A percentile compares a stretch with the other conserved stretches of the same genome.
These are phyloP conservation scores for Gnaphalium uliginosum DNA, from an alignment of 129 eudicot genomes.

Conservation along the genomic window DNA sequence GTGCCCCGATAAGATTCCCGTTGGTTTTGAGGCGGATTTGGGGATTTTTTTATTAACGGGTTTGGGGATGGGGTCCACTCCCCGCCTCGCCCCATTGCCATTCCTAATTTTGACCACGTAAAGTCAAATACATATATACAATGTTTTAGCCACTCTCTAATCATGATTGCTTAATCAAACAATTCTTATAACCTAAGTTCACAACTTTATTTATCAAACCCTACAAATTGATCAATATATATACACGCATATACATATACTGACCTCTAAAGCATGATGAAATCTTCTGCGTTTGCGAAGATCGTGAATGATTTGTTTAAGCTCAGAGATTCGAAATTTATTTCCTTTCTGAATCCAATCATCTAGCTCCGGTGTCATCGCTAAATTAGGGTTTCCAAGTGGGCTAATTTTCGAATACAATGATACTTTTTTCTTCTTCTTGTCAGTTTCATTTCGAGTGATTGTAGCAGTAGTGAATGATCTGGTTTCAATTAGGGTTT, in stretches of 20 bases:
- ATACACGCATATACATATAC: background rate
- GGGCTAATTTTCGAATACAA: constrained; percentile 76
- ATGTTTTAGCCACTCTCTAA: background rate
- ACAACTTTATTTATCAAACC: background rate
- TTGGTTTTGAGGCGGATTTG: too few relatives aligned
- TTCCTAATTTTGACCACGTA: too few relatives aligned
- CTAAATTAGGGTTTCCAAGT: constrained; percentile 62
- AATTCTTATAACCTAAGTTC: background rate
- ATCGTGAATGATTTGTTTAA: constrained; percentile 65
- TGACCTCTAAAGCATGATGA: constrained; percentile 81
- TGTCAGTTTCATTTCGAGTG: constrained; percentile 30
- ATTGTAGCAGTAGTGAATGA: constrained; percentile 32
- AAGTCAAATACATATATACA: background rate
- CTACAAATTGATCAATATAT: background rate
- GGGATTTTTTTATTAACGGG: too few relatives aligned
- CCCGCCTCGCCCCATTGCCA: too few relatives aligned
- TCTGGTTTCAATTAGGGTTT: constrained; percentile 38
- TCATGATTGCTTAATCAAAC: background rate
- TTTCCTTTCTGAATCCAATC: constrained; percentile 60
- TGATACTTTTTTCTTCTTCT: constrained; percentile 35
- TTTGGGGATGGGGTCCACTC: too few relatives aligned
- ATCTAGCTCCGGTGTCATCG: constrained; percentile 63
- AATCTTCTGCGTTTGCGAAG: constrained; percentile 74
- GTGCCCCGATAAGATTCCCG: too few relatives aligned
- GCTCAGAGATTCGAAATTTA: constrained; percentile 54